Evolutionary conservation across 139 green algal genomes (phyloP).

Genomic region (Raphidocelis subcapitata): DNA sequence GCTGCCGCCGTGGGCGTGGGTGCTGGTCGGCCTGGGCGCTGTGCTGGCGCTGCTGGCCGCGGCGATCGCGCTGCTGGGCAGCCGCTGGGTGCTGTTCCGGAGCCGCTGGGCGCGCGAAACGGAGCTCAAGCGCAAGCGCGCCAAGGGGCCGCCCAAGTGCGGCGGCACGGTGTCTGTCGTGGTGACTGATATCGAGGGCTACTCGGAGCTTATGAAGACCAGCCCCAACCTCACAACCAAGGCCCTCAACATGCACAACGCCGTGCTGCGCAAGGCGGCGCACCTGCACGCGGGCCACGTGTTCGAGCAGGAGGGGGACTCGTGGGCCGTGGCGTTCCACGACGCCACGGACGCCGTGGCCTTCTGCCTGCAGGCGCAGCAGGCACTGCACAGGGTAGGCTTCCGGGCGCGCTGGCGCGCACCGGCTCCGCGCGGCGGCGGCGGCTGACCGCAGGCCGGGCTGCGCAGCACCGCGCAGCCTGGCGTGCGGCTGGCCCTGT

Average conservation of each 20-base stretch:
- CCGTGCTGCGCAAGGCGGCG: conserved; percentile 12
- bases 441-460: no score
- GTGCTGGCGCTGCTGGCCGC: not conserved
- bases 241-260: conserved; percentile 33
- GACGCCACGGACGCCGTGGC: conserved; percentile 34
- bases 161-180: not conserved
- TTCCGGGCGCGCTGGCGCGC: no score
- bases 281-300: conserved; percentile 10
- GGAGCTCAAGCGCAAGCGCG: not conserved
- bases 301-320: conserved; percentile 44
- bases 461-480: no score
- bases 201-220: conserved; percentile 24
- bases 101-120: not conserved
- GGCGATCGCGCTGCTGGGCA: no score
- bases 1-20: no score
- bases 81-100: not conserved
- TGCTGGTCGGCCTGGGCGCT: not conserved
- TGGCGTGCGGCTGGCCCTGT: no score
- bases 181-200: not conserved
- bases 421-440: no score
- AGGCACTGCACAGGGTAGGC: no score
- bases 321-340: conserved; percentile 48
- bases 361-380: conserved; percentile 33
- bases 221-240: conserved; percentile 8
- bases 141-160: not conserved